A percentile compares a stretch with the other conserved stretches of the same genome.
These are phyloP conservation scores for Aquanectria penicillioides DNA, from an alignment of 2,329 filamentous ascomycete species.

Conservation along the genomic window DNA sequence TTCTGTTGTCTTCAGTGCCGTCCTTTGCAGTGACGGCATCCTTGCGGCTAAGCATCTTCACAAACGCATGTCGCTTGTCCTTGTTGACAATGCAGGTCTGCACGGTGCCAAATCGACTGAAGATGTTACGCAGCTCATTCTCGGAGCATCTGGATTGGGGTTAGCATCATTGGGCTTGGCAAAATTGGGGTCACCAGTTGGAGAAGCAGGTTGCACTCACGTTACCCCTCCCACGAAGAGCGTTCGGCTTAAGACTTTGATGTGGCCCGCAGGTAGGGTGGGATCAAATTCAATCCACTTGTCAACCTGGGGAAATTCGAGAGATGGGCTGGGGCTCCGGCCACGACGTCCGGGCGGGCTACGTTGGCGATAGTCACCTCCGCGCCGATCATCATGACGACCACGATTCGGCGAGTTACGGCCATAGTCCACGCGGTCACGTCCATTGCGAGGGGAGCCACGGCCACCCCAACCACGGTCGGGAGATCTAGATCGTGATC, in stretches of 20 bases:
- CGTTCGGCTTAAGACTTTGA: constrained; percentile 94
- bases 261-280: constrained; percentile 76
- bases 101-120: constrained; percentile 83
- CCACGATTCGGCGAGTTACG: constrained; percentile 73
- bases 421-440: constrained; percentile 78
- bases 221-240: constrained; percentile 97
- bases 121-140: constrained; percentile 81
- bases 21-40: constrained; percentile 87
- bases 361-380: constrained; percentile 84
- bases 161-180: constrained; percentile 36
- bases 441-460: constrained; percentile 70
- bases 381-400: constrained; percentile 66
- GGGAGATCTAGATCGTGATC: constrained; percentile 84
- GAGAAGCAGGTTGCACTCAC: constrained; percentile 59
- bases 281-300: constrained; percentile 87
- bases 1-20: constrained; percentile 83
- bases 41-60: constrained; percentile 94
- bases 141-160: constrained; percentile 71
- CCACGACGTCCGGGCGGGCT: constrained; percentile 78
- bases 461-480: constrained; percentile 76
- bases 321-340: constrained; percentile 68
- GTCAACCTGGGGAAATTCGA: constrained; percentile 45
- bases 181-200: constrained; percentile 38
- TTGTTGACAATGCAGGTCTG: constrained; percentile 99
- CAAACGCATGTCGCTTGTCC: constrained; percentile 97